phyloP scores from a whole-genome alignment of 805 yeast genomes.

The Nakazawaea wickerhamii region DNA sequence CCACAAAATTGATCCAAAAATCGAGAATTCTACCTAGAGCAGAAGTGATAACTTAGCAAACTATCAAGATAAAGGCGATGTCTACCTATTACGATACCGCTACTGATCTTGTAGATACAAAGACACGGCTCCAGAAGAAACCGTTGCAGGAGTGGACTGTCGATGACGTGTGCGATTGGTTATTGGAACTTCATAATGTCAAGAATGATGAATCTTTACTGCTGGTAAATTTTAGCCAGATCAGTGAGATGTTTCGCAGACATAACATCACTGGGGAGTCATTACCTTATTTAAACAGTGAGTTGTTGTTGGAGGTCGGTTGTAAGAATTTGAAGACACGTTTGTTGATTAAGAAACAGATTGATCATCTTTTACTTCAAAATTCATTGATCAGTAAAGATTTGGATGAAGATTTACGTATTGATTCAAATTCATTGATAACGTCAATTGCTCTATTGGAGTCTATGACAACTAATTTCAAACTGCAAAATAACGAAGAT shows the following conservation, averaged over 20 bases:
- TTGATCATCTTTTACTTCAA: conserved; percentile 44
- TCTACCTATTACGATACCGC: neutral
- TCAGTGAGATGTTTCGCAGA: conserved; percentile 32
- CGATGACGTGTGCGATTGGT: conserved; percentile 10
- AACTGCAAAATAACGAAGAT: conserved; percentile 6
- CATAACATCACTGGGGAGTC: conserved; percentile 72
- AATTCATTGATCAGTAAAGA: conserved; percentile 25
- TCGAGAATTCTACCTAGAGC: neutral
- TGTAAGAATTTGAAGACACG: conserved; percentile 48
- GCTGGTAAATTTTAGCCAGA: neutral
- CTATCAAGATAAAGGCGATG: neutral
- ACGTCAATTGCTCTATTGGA: conserved; percentile 10
- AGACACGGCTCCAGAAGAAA: neutral
- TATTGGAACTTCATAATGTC: neutral
- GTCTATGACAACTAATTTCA: conserved; percentile 1
- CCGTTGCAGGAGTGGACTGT: conserved; percentile 5
- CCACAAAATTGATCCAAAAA: too few species aligned
- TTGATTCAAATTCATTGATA: conserved; percentile 6
- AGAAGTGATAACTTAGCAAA: neutral
- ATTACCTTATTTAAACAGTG: conserved; percentile 60
- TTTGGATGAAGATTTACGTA: neutral
- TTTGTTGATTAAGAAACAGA: conserved; percentile 51
- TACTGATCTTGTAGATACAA: neutral
- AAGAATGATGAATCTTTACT: neutral
- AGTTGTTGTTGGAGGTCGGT: conserved; percentile 73